phyloP scores from a whole-genome alignment of 106 monocot genomes.

The Allium fistulosum region DNA sequence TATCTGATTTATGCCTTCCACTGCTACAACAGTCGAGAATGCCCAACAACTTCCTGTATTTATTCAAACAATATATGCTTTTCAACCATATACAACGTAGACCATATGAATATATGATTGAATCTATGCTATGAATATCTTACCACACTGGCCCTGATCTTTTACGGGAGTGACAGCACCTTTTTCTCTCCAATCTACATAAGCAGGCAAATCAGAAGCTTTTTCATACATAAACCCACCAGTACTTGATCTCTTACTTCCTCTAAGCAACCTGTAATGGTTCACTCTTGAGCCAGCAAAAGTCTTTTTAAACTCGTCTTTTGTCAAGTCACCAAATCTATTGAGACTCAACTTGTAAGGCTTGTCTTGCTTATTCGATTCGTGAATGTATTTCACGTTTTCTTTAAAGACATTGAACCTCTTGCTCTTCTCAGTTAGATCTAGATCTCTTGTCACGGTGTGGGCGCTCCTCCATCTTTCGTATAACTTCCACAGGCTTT shows the following conservation, averaged over 20 bases:
- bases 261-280: constrained; percentile 17
- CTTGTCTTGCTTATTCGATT: constrained; percentile 27
- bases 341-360: constrained; percentile 49
- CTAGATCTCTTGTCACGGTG: constrained; percentile 30
- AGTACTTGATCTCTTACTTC: not conserved
- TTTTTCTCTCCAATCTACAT: constrained; percentile 4
- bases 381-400: constrained; percentile 41
- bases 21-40: constrained; percentile 19
- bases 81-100: not conserved
- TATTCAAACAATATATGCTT: not conserved
- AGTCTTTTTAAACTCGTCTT: constrained; percentile 32
- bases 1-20: constrained; percentile 17
- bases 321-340: constrained; percentile 44
- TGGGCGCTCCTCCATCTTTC: constrained; percentile 60
- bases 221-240: constrained; percentile 16
- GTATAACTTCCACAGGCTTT: constrained; percentile 51
- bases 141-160: constrained; percentile 8
- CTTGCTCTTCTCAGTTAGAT: constrained; percentile 36
- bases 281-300: constrained; percentile 23
- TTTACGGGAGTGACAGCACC: constrained; percentile 2
- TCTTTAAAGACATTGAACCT: constrained; percentile 60
- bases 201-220: not conserved
- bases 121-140: too few relatives aligned
- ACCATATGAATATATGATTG: too few relatives aligned
- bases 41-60: constrained; percentile 31